Evolutionary conservation across 2,329 filamentous ascomycete genomes (phyloP), one percentile per base, ranked within the genome.

Genomic region (Talaromyces sp.): DNA sequence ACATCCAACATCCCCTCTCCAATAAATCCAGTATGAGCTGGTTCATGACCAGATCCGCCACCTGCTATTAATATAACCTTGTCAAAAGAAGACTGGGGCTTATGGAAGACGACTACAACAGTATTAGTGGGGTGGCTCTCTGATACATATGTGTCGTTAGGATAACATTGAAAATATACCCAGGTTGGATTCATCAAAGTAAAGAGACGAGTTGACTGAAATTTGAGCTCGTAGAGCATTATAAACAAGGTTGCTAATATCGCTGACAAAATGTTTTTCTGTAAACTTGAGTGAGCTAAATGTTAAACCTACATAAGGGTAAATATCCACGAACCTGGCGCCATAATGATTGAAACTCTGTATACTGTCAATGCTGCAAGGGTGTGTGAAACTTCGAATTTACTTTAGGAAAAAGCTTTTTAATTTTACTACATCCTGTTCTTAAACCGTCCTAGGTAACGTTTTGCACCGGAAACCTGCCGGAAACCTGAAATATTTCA

Each of bases 11-110:
- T 60, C 5, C 57, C 61, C 2, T 61, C 55, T 7, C 60, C 60
- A 14, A 61, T 30, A 16, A 51, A 53, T 36, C 60, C 60, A 6
- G 31, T 52, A 28, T 58, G 54, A 34, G 55, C 55, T n/a, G 60
- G 55, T 40, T 61, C 60, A 58, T 54, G 60, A 14, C 60, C 60
- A 30, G 55, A 52, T 7, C 60, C 55, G 12, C 60, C 60, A 16
- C 57, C 50, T 1, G 47, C 34, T n/a, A 53, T 36, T 10, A 54
- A 7, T 18, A 52, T 54, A 23, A 53, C 33, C 4, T 27, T 47
- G 6, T 47, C 18, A 27, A 40, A 40, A n/a, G 44, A 27, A 27
- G n/a, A 23, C 9, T 5, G 2, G 10, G 44, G 2, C 44, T 47
- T 47, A 47, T 47, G 44, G 23, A 47, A 47, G 18, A 47, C 44